These are phyloP conservation scores for Calonectria pseudoreteaudii DNA, from an alignment of 2,329 filamentous ascomycete genomes.

Conservation along the genomic window DNA sequence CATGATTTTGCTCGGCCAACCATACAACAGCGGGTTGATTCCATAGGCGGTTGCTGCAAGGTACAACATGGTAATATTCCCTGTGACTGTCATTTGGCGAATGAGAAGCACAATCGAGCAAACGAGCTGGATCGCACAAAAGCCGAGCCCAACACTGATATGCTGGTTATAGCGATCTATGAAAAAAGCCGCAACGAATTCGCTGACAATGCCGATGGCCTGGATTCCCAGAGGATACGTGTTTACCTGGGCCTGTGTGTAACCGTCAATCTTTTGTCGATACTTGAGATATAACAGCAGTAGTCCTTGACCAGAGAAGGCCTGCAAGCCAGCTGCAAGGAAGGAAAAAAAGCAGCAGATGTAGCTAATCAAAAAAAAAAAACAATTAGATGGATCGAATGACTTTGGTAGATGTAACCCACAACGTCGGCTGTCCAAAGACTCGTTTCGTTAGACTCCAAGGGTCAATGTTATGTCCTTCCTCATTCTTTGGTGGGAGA, in stretches of 20 bases:
- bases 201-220: conserved; percentile 39
- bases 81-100: conserved; percentile 32
- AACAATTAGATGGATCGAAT: background rate
- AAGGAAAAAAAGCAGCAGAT: conserved; percentile 47
- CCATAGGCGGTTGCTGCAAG: conserved; percentile 40
- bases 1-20: conserved; percentile 42
- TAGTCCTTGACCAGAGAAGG: conserved; percentile 39
- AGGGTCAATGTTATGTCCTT: conserved; percentile 48
- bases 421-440: conserved; percentile 44
- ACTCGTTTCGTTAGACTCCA: conserved; percentile 46
- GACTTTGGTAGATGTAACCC: background rate
- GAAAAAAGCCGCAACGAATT: conserved; percentile 31
- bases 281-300: conserved; percentile 42
- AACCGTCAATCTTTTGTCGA: conserved; percentile 31
- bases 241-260: conserved; percentile 41
- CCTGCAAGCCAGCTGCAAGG: conserved; percentile 31
- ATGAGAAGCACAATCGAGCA: conserved; percentile 35
- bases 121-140: conserved; percentile 29
- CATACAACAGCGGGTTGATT: conserved; percentile 39
- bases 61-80: conserved; percentile 33
- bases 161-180: conserved; percentile 35
- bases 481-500: conserved; percentile 46
- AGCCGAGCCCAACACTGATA: conserved; percentile 20
- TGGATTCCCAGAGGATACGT: conserved; percentile 41
- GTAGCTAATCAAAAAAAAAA: background rate